Evolutionary conservation across 2,329 filamentous ascomycete species (phyloP), one percentile per base, ranked within the genome.

Genomic region (Epichloe typhina): DNA sequence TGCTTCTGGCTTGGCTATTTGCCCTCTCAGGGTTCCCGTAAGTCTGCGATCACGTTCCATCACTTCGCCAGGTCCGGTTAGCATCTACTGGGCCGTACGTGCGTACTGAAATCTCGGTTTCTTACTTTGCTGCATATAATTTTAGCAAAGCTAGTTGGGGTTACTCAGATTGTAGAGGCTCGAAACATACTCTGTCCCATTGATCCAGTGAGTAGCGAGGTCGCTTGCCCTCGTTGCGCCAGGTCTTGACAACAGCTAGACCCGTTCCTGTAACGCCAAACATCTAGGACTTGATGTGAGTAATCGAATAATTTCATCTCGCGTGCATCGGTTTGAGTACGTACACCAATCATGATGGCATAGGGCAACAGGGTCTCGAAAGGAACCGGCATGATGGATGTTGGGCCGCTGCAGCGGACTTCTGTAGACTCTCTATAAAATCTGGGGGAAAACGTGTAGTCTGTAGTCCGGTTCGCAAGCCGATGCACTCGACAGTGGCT

Each of bases 361-460:
- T 82, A 83, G 42, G 80, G 79, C 66, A 83, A 71, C 57, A 83
- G 62, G 47, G 78, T 69, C 67, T 83, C 80, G 68, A 82, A 83
- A 46, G 80, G 80, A 56, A 83, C 68, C 53, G 76, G 76, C 80
- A 83, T 83, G 54, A 50, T 59, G 60, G 58, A 21, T 52, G 56
- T 49, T 50, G 57, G 48, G 64, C 63, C 64, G 60, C 62, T 55
- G 55, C 49, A 53, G 63, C 62, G 63, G 64, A 58, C 62, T 62
- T 55, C 23, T 40, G 51, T 19, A 39, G 26, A 19, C 12, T 7
- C 12, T 42, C 13, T 47, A 31, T 11, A 17, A 15, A 15, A 9
- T 36, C n/a, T 17, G 21, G 42, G 41, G 40, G 12, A 8, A 21
- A 12, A 26, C 19, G 40, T 26, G 33, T 11, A 13, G 9, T 40